These are phyloP conservation scores for Coemansia sp. DNA, from an alignment of 192 early-diverging fungal genomes.

Conservation along the genomic window DNA sequence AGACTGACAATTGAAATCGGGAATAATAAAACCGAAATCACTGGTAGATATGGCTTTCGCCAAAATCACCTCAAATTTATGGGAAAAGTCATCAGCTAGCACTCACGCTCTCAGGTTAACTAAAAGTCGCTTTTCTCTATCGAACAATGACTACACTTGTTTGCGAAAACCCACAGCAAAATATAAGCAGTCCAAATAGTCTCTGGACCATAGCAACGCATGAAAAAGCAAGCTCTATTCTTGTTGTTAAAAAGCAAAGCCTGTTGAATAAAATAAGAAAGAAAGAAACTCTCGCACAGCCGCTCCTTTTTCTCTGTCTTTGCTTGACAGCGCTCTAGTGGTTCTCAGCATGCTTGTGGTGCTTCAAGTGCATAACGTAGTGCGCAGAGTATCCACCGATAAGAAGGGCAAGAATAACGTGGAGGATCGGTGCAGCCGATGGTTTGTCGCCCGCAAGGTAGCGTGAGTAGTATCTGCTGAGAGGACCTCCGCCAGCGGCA, in stretches of 20 bases:
- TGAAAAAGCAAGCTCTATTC: not conserved
- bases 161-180: no score
- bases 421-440: constrained; percentile 63
- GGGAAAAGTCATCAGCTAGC: no score
- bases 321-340: constrained; percentile 54
- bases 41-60: no score
- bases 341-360: constrained; percentile 83
- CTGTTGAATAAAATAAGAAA: not conserved
- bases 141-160: no score
- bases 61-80: no score
- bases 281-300: not conserved
- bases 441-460: constrained; percentile 76
- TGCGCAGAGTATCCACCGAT: constrained; percentile 69
- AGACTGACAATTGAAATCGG: no score
- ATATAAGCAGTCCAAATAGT: no score
- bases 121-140: no score
- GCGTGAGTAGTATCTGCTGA: constrained; percentile 66
- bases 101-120: no score
- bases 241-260: not conserved
- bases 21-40: no score
- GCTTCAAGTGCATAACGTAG: constrained; percentile 77
- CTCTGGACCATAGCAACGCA: no score
- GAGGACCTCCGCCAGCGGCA: constrained; percentile 58
- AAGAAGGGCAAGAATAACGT: constrained; percentile 63
- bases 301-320: not conserved